Evolutionary conservation across 768 basidiomycete genomes (phyloP).

Genomic region (Rhizopogon vesiculosus): DNA sequence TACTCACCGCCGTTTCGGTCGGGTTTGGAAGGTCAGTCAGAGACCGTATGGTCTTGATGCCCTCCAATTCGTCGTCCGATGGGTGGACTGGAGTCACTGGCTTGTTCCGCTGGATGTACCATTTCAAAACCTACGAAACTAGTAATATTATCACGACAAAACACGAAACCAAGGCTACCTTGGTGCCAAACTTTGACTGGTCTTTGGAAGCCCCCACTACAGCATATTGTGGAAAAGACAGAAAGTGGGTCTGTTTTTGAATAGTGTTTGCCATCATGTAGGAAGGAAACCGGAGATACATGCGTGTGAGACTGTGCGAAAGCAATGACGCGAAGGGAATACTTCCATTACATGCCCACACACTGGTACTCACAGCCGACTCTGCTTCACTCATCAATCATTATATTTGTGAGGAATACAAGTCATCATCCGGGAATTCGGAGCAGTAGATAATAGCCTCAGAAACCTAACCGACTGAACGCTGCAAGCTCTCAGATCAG

Average conservation of each 20-base stretch:
- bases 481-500: too few relatives aligned
- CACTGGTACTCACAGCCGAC: too few relatives aligned
- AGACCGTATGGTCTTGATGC: conserved; percentile 48
- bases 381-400: too few relatives aligned
- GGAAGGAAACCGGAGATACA: not conserved
- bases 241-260: conserved; percentile 49
- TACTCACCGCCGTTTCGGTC: conserved; percentile 65
- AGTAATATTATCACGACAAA: not conserved
- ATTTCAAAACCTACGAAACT: conserved; percentile 59
- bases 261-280: conserved; percentile 25
- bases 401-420: too few relatives aligned
- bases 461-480: too few relatives aligned
- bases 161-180: conserved; percentile 31
- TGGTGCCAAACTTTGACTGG: conserved; percentile 73
- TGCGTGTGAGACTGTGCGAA: not conserved
- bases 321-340: too few relatives aligned
- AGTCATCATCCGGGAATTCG: too few relatives aligned
- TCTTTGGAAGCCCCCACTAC: conserved; percentile 85
- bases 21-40: conserved; percentile 58
- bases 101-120: conserved; percentile 61
- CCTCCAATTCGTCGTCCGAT: conserved; percentile 69
- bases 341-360: too few relatives aligned
- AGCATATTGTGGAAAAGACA: conserved; percentile 61
- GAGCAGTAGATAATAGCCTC: too few relatives aligned
- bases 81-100: conserved; percentile 73